Conservation (phyloP, 1,284 basidiomycete genomes). For the Cryptococcus sp. region DNA sequence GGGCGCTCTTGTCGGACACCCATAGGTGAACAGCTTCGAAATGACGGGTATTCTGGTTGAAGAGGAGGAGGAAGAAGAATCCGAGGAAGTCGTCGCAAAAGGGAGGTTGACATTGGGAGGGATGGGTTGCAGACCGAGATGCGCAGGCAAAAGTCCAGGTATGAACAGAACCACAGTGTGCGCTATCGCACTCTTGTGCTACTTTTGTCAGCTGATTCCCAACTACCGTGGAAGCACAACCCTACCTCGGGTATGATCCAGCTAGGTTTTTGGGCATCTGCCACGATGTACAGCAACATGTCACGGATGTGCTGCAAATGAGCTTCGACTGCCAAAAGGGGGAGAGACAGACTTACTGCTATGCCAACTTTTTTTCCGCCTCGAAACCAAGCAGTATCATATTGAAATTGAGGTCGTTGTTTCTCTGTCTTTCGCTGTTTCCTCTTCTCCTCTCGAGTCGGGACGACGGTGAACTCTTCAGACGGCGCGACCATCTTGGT, state of each 20-base stretch:
- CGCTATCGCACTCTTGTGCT: conserved; percentile 67
- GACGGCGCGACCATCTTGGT: no score
- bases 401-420: conserved; percentile 69
- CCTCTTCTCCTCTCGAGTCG: conserved; percentile 54
- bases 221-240: not conserved
- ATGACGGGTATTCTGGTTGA: conserved; percentile 59
- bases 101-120: conserved; percentile 55
- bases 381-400: conserved; percentile 64
- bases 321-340: not conserved
- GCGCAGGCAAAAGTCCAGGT: conserved; percentile 68
- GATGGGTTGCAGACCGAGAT: conserved; percentile 58
- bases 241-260: conserved; percentile 77
- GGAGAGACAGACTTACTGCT: conserved; percentile 54
- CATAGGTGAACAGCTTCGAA: conserved; percentile 76
- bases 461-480: conserved; percentile 61
- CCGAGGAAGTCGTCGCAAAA: conserved; percentile 55
- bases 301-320: conserved; percentile 70
- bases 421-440: conserved; percentile 69
- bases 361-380: conserved; percentile 66
- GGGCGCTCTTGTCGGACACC: conserved; percentile 80
- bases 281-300: conserved; percentile 69
- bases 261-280: conserved; percentile 69
- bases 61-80: conserved; percentile 37
- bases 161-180: conserved; percentile 73
- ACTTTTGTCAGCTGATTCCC: conserved; percentile 7